These are phyloP conservation scores for Colletotrichum tropicale DNA, from an alignment of 2,329 filamentous ascomycete genomes.

Conservation along the genomic window DNA sequence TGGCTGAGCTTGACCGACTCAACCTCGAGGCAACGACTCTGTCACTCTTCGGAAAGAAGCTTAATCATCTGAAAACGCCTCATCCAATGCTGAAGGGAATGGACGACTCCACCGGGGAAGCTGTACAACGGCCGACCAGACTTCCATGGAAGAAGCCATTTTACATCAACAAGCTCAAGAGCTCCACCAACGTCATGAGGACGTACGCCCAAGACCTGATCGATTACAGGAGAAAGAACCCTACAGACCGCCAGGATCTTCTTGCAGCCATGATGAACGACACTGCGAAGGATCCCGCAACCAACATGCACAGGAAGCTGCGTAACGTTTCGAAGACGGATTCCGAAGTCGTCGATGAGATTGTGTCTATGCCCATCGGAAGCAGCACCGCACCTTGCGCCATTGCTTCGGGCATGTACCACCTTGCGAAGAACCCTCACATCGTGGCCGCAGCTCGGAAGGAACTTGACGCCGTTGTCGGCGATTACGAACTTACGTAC, in stretches of 20 bases:
- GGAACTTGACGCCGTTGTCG: constrained; percentile 59
- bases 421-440: constrained; percentile 55
- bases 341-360: constrained; percentile 68
- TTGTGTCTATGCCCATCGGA: constrained; percentile 70
- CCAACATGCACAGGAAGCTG: constrained; percentile 41
- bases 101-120: constrained; percentile 59
- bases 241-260: constrained; percentile 62
- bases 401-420: constrained; percentile 50
- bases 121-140: constrained; percentile 58
- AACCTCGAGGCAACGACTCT: constrained; percentile 56
- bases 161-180: constrained; percentile 57
- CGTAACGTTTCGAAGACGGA: constrained; percentile 27
- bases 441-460: constrained; percentile 52
- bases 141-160: constrained; percentile 54
- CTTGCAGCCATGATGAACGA: constrained; percentile 61
- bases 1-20: constrained; percentile 56
- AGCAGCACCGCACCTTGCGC: constrained; percentile 53
- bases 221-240: constrained; percentile 56
- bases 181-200: constrained; percentile 58
- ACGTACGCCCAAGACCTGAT: constrained; percentile 62
- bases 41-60: constrained; percentile 55
- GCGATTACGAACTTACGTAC: constrained; percentile 44
- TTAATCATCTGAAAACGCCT: constrained; percentile 51
- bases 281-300: constrained; percentile 61
- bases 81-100: constrained; percentile 57